Percentiles rank a stretch among this genome's conserved stretches.
Conservation (phyloP, 164 flowering plant species). For the Annona squamosa region DNA sequence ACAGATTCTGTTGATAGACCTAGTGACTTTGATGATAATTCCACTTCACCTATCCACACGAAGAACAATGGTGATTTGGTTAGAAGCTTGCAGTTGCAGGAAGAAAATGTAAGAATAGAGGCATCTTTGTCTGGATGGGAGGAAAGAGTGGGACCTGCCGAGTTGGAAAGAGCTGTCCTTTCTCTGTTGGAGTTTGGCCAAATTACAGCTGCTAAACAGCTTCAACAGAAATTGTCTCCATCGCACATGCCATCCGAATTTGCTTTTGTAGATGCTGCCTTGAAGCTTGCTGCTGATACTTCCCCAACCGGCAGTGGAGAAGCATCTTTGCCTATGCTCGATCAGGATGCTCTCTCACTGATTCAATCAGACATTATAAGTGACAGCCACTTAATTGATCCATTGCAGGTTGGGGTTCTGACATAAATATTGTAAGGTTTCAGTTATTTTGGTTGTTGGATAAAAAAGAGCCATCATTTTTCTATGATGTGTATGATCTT, state of each 20-base stretch:
- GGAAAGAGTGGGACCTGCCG: slow-evolving; percentile 85
- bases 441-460: not conserved
- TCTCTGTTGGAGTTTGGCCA: slow-evolving; percentile 96
- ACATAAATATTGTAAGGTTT: slow-evolving; percentile 2
- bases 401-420: slow-evolving; percentile 57
- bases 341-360: slow-evolving; percentile 54
- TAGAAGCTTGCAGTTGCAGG: slow-evolving; percentile 29
- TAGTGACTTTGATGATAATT: slow-evolving; percentile 44
- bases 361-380: slow-evolving; percentile 42
- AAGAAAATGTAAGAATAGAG: slow-evolving; percentile 54
- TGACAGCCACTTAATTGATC: slow-evolving; percentile 35
- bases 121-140: slow-evolving; percentile 84
- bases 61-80: slow-evolving; percentile 28
- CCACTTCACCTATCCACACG: slow-evolving; percentile 17
- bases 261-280: slow-evolving; percentile 63
- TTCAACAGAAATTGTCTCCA: slow-evolving; percentile 86
- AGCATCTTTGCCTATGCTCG: slow-evolving; percentile 43
- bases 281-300: slow-evolving; percentile 68
- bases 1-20: slow-evolving; percentile 50
- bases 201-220: slow-evolving; percentile 89
- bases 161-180: slow-evolving; percentile 93
- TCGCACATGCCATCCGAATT: slow-evolving; percentile 66
- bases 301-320: slow-evolving; percentile 34
- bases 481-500: not conserved
- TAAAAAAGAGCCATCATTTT: not conserved